Base-by-base conservation (phyloP, 208 protist species). In the Crithidia mellificae region DNA sequence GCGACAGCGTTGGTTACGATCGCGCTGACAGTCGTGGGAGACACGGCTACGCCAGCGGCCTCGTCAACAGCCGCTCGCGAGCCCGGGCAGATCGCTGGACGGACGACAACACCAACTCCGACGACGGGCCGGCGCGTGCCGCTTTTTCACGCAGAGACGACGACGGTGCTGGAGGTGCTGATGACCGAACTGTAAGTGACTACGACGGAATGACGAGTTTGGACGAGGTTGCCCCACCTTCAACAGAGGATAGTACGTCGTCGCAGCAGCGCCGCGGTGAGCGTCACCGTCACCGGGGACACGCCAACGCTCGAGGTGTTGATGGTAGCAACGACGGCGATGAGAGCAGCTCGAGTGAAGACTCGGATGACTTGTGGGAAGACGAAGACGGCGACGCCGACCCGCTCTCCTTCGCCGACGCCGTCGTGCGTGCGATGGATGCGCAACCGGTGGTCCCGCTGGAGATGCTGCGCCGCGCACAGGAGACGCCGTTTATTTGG, bases 381-480 rank as follows among this genome's bases (percentile, higher is more conserved):
- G 47, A 5, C 27, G 58, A 34, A 19, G 59, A 55, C 24, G 17
- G 14, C 17, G 41, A n/a, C 41, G 59, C 39, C 3, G 46, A 65
- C 30, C 29, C 53, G 19, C 56, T 76, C 14, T 76, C 63, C 5
- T 66, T 70, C 32, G 70, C 70, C 14, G 43, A 65, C 17, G 70
- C 70, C 12, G 61, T 76, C 3, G 63, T 66, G 22, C 9, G 14
- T 9, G 70, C 55, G 0, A 64, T 76, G 54, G 88, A 94, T 43
- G 71, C 68, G 41, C 68, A 78, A 55, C 81, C 85, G 17, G 79
- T 94, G 12, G 82, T 94, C 19, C 88, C 88, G 14, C 27, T 49
- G 2, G 75, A 78, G 41, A 27, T 92, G 15, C 81, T 91, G 3
- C 55, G 61, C 39, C 47, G 36, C 36, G 54, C 72, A 8, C 71